A percentile compares a stretch with the other conserved stretches of the same genome.
Evolutionary conservation across 1,284 basidiomycete genomes (phyloP).

Genomic region (Cutaneotrichosporon cavernicola): DNA sequence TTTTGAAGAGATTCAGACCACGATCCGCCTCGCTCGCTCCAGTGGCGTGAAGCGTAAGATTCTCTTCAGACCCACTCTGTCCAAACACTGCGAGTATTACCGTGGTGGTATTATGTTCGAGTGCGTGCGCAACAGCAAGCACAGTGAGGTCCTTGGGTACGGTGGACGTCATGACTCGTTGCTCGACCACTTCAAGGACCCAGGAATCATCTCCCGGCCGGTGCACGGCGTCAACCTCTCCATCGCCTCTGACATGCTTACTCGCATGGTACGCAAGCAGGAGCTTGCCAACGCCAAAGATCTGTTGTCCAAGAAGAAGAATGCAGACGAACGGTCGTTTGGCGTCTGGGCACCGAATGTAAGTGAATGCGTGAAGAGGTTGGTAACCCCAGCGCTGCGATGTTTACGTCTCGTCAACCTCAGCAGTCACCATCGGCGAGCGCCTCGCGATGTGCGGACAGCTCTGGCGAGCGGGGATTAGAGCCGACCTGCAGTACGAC

Average conservation of each 20-base stretch:
- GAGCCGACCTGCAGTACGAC: conserved; percentile 60
- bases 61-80: conserved; percentile 54
- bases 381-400: conserved; percentile 56
- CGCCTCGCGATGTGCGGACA: conserved; percentile 57
- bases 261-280: conserved; percentile 53
- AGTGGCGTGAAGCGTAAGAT: conserved; percentile 56
- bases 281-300: conserved; percentile 51
- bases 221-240: conserved; percentile 58
- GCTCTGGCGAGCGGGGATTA: conserved; percentile 58
- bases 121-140: conserved; percentile 54
- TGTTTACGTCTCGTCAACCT: conserved; percentile 58
- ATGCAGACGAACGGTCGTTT: conserved; percentile 55
- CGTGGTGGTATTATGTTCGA: conserved; percentile 58
- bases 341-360: conserved; percentile 50
- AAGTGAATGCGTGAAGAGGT: neutral
- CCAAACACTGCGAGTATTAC: conserved; percentile 53
- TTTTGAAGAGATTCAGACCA: conserved; percentile 51
- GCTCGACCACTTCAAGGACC: conserved; percentile 55
- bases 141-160: conserved; percentile 56
- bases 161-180: conserved; percentile 53
- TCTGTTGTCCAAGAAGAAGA: conserved; percentile 50
- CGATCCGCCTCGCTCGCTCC: conserved; percentile 52
- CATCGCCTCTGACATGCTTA: conserved; percentile 57
- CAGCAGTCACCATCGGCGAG: conserved; percentile 53
- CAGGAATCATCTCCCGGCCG: conserved; percentile 44